Base-by-base conservation (phyloP, 2,329 filamentous ascomycete genomes). In the Botrytis porri region DNA sequence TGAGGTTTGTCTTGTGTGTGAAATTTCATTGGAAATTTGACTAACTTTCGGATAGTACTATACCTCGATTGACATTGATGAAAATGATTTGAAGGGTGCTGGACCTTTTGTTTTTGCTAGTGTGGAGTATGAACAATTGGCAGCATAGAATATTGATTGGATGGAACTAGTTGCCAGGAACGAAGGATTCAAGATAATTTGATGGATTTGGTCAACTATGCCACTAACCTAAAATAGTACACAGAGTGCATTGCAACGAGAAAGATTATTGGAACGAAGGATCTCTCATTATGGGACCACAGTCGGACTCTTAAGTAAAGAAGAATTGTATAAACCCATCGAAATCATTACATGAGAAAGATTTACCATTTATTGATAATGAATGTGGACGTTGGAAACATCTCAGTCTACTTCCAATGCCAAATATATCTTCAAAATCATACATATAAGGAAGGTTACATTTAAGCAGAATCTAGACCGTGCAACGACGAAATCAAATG, bases 101-200 rank as follows among this genome's bases (percentile, higher is more conserved):
- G 77, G 75, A n/a, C 75, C 77, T 14, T 78, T 77, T 32, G 73
- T 78, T 63, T 77, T 75, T 62, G 76, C 76, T 22, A 77, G 76
- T 62, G 72, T 75, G 12, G 77, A 78, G 70, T 74, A 74, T 73
- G 74, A 76, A n/a, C 65, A 69, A 60, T 41, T 72, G n/a, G 32
- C 22, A 12, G 8, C 48, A 41, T 62, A 6, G 9, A 29, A 18
- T 25, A 48, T 18, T 18, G 48, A 39, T 43, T 20, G 20, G n/a
- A 25, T 20, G 25, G n/a, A 29, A 45, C 32, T 12, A 22, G 22
- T 22, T n/a, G 10, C 4, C 51, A 57, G 51, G 51, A 18, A 29
- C 6, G n/a, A 18, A 57, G n/a, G 6, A 5, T 29, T 54, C 0
- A 16, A 29, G 14, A 54, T 57, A 29, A 8, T 57, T 29, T 57